phyloP scores from a whole-genome alignment of 2,329 filamentous ascomycete species.

The Calonectria fujianensis region DNA sequence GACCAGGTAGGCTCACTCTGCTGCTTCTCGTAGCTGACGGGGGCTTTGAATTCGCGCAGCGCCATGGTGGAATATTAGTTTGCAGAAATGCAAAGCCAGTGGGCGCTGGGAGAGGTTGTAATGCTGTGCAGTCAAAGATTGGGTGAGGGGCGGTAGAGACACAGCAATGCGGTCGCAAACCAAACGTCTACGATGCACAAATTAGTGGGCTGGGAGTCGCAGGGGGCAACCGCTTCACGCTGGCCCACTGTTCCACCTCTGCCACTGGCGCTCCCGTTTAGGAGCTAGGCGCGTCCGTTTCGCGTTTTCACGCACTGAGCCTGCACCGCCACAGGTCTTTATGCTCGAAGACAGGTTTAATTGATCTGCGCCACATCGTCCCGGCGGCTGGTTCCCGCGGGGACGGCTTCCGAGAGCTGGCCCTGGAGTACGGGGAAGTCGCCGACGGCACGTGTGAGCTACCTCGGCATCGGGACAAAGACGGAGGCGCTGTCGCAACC shows the following conservation, averaged over 20 bases:
- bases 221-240: conserved; percentile 48
- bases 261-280: background rate
- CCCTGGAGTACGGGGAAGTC: conserved; percentile 50
- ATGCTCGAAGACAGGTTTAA: conserved; percentile 51
- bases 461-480: conserved; percentile 58
- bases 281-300: conserved; percentile 57
- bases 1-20: conserved; percentile 74
- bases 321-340: conserved; percentile 50
- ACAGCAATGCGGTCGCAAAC: conserved; percentile 40
- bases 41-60: conserved; percentile 85
- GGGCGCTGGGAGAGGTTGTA: conserved; percentile 43
- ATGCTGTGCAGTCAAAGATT: conserved; percentile 42
- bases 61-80: conserved; percentile 77
- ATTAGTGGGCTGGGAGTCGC: conserved; percentile 57
- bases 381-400: conserved; percentile 14
- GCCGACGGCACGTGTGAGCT: conserved; percentile 60
- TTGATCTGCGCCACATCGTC: conserved; percentile 52
- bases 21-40: conserved; percentile 92
- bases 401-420: conserved; percentile 29
- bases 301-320: conserved; percentile 57
- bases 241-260: conserved; percentile 23
- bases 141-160: conserved; percentile 34
- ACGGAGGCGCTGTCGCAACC: conserved; percentile 48
- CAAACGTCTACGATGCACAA: conserved; percentile 55
- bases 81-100: conserved; percentile 44